Percentiles rank a stretch among this genome's conserved stretches.
Evolutionary conservation across 257 asterid genomes (phyloP).

Genomic region (Petrea volubilis): DNA sequence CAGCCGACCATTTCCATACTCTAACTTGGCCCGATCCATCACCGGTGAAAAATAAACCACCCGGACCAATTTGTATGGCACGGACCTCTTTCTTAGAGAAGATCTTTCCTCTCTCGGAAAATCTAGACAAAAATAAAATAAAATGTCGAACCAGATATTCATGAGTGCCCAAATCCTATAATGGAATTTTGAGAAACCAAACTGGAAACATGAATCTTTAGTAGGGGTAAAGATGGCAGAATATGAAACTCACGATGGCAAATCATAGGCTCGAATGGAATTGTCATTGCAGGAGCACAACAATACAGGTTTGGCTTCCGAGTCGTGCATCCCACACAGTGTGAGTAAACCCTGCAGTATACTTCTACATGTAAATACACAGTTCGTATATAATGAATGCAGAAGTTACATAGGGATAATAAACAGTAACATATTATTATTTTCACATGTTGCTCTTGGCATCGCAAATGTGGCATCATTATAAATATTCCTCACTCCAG

Average conservation of each 20-base stretch:
- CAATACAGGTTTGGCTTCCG: conserved; percentile 88
- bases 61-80: conserved; percentile 79
- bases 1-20: conserved; percentile 87
- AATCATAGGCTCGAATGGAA: conserved; percentile 66
- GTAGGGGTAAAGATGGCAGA: conserved; percentile 1
- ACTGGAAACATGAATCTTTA: conserved; percentile 8
- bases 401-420: neutral
- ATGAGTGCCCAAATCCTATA: neutral
- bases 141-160: neutral
- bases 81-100: conserved; percentile 77
- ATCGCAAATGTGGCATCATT: neutral
- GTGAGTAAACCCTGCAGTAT: conserved; percentile 77
- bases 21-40: conserved; percentile 87
- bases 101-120: conserved; percentile 86
- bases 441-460: neutral
- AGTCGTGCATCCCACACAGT: conserved; percentile 93
- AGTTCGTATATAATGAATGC: neutral
- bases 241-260: conserved; percentile 81
- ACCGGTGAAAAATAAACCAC: conserved; percentile 89
- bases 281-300: conserved; percentile 88
- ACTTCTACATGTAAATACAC: conserved; percentile 9
- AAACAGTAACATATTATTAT: neutral
- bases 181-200: conserved; percentile 1
- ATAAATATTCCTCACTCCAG: neutral
- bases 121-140: conserved; percentile 36